Percentiles rank a stretch among this genome's conserved stretches.
Conservation (phyloP, 495 filamentous ascomycete genomes). For the Halenospora varia region DNA sequence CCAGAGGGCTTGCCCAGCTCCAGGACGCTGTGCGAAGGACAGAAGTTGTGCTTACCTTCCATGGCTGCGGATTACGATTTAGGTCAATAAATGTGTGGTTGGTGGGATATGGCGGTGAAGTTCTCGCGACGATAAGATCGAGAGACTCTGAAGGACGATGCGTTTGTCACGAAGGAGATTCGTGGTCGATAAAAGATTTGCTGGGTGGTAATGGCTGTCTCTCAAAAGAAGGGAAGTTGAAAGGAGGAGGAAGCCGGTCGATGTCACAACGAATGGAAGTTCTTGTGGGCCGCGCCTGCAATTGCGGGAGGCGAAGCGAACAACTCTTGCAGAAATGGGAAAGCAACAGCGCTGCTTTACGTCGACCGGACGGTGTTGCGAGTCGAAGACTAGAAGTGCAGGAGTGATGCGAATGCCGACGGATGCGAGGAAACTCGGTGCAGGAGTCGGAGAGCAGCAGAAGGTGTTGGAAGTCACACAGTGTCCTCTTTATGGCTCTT, state of each 20-base stretch:
- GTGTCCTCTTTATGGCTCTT: neutral
- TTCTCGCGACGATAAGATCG: constrained; percentile 27
- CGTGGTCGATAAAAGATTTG: constrained; percentile 19
- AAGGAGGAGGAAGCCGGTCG: constrained; percentile 19
- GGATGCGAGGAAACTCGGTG: too few species aligned
- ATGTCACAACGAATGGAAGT: constrained; percentile 22
- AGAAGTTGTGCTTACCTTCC: constrained; percentile 64
- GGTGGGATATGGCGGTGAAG: constrained; percentile 23
- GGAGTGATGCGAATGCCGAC: neutral
- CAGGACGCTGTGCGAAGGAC: constrained; percentile 26
- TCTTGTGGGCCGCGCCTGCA: constrained; percentile 21
- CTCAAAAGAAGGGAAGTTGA: constrained; percentile 17
- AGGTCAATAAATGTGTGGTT: constrained; percentile 34
- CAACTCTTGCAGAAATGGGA: neutral
- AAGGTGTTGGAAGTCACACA: neutral
- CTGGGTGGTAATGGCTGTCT: constrained; percentile 7
- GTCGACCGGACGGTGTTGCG: too few species aligned
- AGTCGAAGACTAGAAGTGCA: neutral
- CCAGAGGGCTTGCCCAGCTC: constrained; percentile 30
- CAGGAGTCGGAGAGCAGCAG: neutral
- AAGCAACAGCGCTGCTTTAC: constrained; percentile 28
- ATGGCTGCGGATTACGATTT: constrained; percentile 52
- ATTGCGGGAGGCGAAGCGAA: constrained; percentile 19
- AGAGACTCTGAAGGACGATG: constrained; percentile 20
- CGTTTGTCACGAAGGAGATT: constrained; percentile 24